These are phyloP conservation scores for Lecanicillium sp. DNA, from an alignment of 2,329 filamentous ascomycete genomes.

Conservation along the genomic window DNA sequence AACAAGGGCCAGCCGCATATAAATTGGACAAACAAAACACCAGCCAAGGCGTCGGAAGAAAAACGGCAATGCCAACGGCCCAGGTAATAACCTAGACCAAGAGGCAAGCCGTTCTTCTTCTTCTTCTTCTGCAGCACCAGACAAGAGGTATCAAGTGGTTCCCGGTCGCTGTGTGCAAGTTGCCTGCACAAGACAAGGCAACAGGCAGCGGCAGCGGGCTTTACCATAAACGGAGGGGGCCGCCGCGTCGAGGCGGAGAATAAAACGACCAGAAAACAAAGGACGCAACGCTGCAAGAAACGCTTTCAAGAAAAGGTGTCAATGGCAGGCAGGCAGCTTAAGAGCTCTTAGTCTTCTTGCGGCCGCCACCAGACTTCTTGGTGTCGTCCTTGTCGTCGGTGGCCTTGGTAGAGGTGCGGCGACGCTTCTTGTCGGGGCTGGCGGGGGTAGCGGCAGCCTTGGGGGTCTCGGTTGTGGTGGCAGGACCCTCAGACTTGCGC, in stretches of 20 bases:
- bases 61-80: background rate
- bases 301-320: background rate
- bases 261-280: background rate
- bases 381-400: conserved; percentile 48
- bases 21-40: too few species aligned
- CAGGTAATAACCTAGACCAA: too few species aligned
- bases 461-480: conserved; percentile 26
- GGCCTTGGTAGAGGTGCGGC: conserved; percentile 48
- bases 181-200: background rate
- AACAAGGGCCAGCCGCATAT: background rate
- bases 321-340: conserved; percentile 13
- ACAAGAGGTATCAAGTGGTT: background rate
- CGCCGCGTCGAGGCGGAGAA: too few species aligned
- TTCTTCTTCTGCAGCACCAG: too few species aligned
- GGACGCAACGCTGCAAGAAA: background rate
- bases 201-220: too few species aligned
- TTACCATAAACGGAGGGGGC: too few species aligned
- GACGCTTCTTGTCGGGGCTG: conserved; percentile 57
- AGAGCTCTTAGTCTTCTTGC: conserved; percentile 48
- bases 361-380: conserved; percentile 43
- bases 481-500: conserved; percentile 47
- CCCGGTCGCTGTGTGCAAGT: too few species aligned
- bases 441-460: conserved; percentile 35
- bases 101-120: too few species aligned
- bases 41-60: background rate